These are phyloP conservation scores for Skeletonema potamos DNA, from an alignment of 108 stramenopile genomes.

Conservation along the genomic window DNA sequence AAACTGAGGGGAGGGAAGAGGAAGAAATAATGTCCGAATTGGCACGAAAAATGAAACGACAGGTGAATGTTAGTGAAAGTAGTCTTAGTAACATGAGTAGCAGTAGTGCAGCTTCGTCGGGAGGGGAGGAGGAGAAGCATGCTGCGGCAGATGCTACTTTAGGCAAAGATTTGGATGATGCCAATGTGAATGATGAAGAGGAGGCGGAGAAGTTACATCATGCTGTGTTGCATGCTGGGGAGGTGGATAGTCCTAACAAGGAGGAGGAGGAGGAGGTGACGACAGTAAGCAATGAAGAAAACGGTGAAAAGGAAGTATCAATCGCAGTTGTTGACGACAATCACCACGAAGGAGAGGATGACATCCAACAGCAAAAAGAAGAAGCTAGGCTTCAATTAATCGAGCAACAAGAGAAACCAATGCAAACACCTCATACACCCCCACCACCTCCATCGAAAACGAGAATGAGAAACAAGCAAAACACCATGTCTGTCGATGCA, in stretches of 20 bases:
- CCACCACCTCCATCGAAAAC: neutral
- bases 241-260: neutral
- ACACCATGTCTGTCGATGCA: slow-evolving; percentile 13
- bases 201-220: slow-evolving; percentile 14
- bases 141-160: slow-evolving; percentile 6
- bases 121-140: neutral
- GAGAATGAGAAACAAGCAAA: neutral
- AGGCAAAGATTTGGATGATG: slow-evolving; percentile 9
- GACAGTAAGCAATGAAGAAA: no score
- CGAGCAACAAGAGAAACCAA: neutral
- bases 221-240: slow-evolving; percentile 5
- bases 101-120: neutral
- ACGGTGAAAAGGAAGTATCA: neutral
- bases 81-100: neutral
- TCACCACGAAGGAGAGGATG: no score
- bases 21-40: slow-evolving; percentile 17
- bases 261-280: slow-evolving; percentile 1
- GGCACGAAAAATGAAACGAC: slow-evolving; percentile 5
- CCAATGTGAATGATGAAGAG: slow-evolving; percentile 28
- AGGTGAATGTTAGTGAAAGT: neutral
- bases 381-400: slow-evolving; percentile 5
- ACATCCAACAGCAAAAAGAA: slow-evolving; percentile 13
- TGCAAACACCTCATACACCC: neutral
- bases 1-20: neutral
- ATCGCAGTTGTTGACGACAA: neutral